phyloP scores from a whole-genome alignment of 1,284 basidiomycete species.

The Lignosus rhinocerotis region DNA sequence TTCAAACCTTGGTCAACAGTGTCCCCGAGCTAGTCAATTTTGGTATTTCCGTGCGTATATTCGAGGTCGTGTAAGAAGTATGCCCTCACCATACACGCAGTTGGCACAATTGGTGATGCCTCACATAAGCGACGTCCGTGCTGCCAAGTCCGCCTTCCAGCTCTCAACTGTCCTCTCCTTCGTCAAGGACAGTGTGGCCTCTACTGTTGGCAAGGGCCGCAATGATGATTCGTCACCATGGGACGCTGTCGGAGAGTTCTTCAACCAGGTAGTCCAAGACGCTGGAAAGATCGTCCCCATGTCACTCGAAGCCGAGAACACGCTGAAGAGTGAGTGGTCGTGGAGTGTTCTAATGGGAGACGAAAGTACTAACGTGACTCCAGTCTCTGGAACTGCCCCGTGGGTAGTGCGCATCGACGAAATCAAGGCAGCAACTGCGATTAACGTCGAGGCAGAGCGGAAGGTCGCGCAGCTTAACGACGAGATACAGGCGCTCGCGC shows the following conservation, averaged over 20 bases:
- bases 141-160: slow-evolving; percentile 76
- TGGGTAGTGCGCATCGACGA: slow-evolving; percentile 89
- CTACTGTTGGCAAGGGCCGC: slow-evolving; percentile 70
- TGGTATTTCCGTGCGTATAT: slow-evolving; percentile 71
- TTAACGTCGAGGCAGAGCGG: slow-evolving; percentile 91
- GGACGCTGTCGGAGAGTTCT: slow-evolving; percentile 74
- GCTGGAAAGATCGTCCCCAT: slow-evolving; percentile 69
- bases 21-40: slow-evolving; percentile 87
- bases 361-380: slow-evolving; percentile 7
- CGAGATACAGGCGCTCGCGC: slow-evolving; percentile 84
- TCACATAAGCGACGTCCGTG: slow-evolving; percentile 75
- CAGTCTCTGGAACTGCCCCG: slow-evolving; percentile 79
- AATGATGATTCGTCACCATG: slow-evolving; percentile 69
- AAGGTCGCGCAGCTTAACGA: slow-evolving; percentile 85
- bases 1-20: slow-evolving; percentile 69
- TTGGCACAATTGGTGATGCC: slow-evolving; percentile 86
- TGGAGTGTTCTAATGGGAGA: neutral
- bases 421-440: slow-evolving; percentile 79
- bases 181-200: slow-evolving; percentile 70
- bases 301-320: slow-evolving; percentile 75
- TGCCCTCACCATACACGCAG: slow-evolving; percentile 38
- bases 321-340: slow-evolving; percentile 66
- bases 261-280: slow-evolving; percentile 71
- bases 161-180: slow-evolving; percentile 70
- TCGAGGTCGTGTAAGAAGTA: neutral